phyloP scores from a whole-genome alignment of 495 filamentous ascomycete species.

The Ascobolus immersus region DNA sequence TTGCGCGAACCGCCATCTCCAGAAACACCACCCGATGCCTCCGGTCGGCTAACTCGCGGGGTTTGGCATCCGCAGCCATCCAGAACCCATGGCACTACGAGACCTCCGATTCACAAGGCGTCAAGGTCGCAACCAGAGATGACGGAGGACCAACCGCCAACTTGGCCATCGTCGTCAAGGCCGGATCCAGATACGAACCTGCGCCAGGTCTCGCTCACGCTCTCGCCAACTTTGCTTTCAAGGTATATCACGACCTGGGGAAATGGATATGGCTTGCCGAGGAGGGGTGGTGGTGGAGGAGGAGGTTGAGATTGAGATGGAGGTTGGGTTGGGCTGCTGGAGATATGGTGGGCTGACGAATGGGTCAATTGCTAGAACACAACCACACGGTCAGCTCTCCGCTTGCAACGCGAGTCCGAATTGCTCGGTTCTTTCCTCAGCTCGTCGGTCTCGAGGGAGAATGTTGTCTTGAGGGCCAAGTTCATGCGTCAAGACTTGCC shows the following conservation, averaged over 20 bases:
- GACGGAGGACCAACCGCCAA: slow-evolving; percentile 65
- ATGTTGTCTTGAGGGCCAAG: slow-evolving; percentile 69
- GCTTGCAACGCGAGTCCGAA: slow-evolving; percentile 83
- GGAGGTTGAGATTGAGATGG: not conserved
- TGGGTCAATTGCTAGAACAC: slow-evolving; percentile 38
- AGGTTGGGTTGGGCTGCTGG: slow-evolving; percentile 2
- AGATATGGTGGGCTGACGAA: slow-evolving; percentile 3
- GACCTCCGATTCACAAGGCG: slow-evolving; percentile 52
- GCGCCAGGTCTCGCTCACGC: slow-evolving; percentile 72
- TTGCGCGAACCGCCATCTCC: slow-evolving; percentile 13
- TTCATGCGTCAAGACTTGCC: slow-evolving; percentile 87
- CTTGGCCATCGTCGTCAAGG: slow-evolving; percentile 73
- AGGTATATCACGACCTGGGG: slow-evolving; percentile 33
- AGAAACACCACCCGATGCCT: slow-evolving; percentile 25
- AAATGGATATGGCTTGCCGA: not conserved
- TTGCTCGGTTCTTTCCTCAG: slow-evolving; percentile 69
- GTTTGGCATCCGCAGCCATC: slow-evolving; percentile 56
- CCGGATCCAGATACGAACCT: slow-evolving; percentile 72
- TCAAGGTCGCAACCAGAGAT: slow-evolving; percentile 81
- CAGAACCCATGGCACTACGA: slow-evolving; percentile 58
- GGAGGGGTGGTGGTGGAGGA: slow-evolving; percentile 1
- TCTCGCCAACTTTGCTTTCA: slow-evolving; percentile 84
- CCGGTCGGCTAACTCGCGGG: slow-evolving; percentile 34
- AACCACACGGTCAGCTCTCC: slow-evolving; percentile 54
- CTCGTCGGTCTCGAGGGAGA: slow-evolving; percentile 74